Evolutionary conservation across 2,329 filamentous ascomycete genomes (phyloP), one percentile per base, ranked within the genome.

Genomic region (Penicillium olsonii): DNA sequence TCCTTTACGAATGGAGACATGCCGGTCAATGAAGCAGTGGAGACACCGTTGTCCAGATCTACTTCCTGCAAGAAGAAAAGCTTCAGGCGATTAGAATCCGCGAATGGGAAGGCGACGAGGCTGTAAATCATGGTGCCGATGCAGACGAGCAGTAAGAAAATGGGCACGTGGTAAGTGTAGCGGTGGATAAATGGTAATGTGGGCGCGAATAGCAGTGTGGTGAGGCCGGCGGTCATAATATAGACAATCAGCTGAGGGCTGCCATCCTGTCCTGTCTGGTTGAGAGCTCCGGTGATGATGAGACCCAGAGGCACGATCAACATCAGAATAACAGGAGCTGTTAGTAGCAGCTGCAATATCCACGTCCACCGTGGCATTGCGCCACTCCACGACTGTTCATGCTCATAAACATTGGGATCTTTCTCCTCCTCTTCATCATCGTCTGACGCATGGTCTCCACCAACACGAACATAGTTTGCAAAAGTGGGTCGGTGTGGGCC

Each of bases 41-140:
- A 90, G 12, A 78, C 74, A n/a, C 85, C 85, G 4, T 79, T 83
- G 57, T 89, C 87, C 9, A 96, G 80, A 57, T 96, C 83, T 40
- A 96, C 77, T 9, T 82, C 82, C 67, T 99, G 92, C 42, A 88
- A 77, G 68, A 97, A 96, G 70, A 85, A 95, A 40, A 92, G 79
- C 70, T 97, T 97, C 69, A 95, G 84, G 31, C 90, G 83, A 66
- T 85, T 88, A 51, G 84, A 80, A 18, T 82, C 74, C 0, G 90
- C 94, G 71, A 97, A 97, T 0, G 94, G 94, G 69, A 96, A 96
- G 1, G 88, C 89, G 2, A 83, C 73, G 4, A 96, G 81, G 65
- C 95, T 95, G 75, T 96, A 97, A 48, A 92, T 80, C 22, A 95
- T 73, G 1, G 90, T 95, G 24, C 79, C 88, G 19, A 83, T 64